phyloP scores from a whole-genome alignment of 768 basidiomycete species.

The Gymnopilus junonius region DNA sequence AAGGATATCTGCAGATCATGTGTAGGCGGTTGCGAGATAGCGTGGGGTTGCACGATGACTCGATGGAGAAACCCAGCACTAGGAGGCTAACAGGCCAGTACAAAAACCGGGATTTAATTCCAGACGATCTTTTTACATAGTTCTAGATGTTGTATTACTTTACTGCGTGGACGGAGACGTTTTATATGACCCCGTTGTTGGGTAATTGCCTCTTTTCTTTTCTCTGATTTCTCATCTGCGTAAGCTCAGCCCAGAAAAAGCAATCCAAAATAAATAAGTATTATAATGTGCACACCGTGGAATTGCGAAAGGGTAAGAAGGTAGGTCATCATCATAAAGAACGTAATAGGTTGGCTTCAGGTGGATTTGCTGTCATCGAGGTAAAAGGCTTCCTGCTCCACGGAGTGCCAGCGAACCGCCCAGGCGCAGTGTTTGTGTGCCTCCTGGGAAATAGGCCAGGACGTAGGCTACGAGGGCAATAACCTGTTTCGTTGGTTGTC shows the following conservation, averaged over 20 bases:
- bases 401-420: slow-evolving; percentile 83
- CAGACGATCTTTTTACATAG: not conserved
- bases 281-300: slow-evolving; percentile 5
- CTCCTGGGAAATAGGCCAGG: slow-evolving; percentile 95
- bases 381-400: slow-evolving; percentile 82
- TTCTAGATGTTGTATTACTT: not conserved
- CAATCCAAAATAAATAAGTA: slow-evolving; percentile 1
- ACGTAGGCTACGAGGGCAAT: slow-evolving; percentile 87
- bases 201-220: not conserved
- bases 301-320: not conserved
- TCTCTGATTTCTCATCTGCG: too few species aligned
- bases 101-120: not conserved
- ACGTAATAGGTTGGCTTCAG: not conserved
- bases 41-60: slow-evolving; percentile 55
- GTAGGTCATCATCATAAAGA: not conserved
- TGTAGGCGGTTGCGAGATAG: slow-evolving; percentile 69
- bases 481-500: slow-evolving; percentile 46
- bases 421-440: slow-evolving; percentile 76
- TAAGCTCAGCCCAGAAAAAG: not conserved
- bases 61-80: slow-evolving; percentile 10
- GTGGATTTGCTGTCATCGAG: slow-evolving; percentile 55
- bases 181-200: too few species aligned
- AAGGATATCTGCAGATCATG: slow-evolving; percentile 80
- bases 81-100: not conserved
- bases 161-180: not conserved